Evolutionary conservation across 2,329 filamentous ascomycete genomes (phyloP).

Genomic region (Phaeomoniella chlamydospora): DNA sequence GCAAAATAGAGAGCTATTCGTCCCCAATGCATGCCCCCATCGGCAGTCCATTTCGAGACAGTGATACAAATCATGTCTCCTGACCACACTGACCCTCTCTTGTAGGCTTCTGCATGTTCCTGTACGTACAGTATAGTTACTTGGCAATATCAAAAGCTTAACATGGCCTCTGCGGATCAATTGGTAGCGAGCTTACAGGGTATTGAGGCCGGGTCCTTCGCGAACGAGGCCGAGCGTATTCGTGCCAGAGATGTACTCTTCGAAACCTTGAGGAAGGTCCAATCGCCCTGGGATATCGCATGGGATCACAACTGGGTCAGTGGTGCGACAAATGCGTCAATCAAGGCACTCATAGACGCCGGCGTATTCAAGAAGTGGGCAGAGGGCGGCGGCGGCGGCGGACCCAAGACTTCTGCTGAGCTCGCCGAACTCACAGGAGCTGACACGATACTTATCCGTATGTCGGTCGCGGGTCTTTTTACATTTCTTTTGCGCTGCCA

Average conservation of each 20-base stretch:
- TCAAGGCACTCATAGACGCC: constrained; percentile 11
- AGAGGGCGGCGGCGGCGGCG: constrained; percentile 8
- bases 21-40: no score
- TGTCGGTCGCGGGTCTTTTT: constrained; percentile 2
- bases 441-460: constrained; percentile 7
- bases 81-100: no score
- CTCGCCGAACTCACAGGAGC: constrained; percentile 14
- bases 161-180: not conserved
- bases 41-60: no score
- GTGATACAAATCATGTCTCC: no score
- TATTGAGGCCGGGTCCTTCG: not conserved
- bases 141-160: no score
- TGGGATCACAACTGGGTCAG: not conserved
- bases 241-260: not conserved
- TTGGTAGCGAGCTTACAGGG: not conserved
- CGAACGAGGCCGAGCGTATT: not conserved
- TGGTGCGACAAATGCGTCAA: not conserved
- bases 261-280: not conserved
- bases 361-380: constrained; percentile 13
- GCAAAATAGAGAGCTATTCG: no score
- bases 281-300: not conserved
- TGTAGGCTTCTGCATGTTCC: no score
- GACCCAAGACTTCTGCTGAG: constrained; percentile 11
- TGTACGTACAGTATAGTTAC: no score
- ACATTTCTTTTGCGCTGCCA: constrained; percentile 3